These are phyloP conservation scores for Medicago truncatula DNA, from an alignment of 306 rosid species.

Conservation along the genomic window MtrunA17r5.0-ANR NC_053048.1:32712001-32712500, in stretches of 20 bases:
- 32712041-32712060: constrained; percentile 16
- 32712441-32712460: background rate
- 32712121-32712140: constrained; percentile 68
- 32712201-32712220: constrained; percentile 81
- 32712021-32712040: constrained; percentile 1
- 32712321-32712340: constrained; percentile 22
- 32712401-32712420: background rate
- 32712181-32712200: constrained; percentile 66
- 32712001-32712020: constrained; percentile 18
- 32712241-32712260: constrained; percentile 73
- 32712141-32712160: constrained; percentile 67
- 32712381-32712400: constrained; percentile 16
- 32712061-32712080: constrained; percentile 65
- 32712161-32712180: constrained; percentile 81
- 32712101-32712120: constrained; percentile 57
- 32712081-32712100: constrained; percentile 73
- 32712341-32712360: constrained; percentile 16
- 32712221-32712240: constrained; percentile 62
- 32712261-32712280: constrained; percentile 69
- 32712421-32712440: constrained; percentile 10
- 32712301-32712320: constrained; percentile 15
- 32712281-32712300: constrained; percentile 17
- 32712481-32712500: too few species aligned
- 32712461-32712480: too few species aligned
- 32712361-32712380: constrained; percentile 13